Evolutionary conservation across 495 filamentous ascomycete species (phyloP), one percentile per base, ranked within the genome.

Genomic region (Hypoxylon rickii): DNA sequence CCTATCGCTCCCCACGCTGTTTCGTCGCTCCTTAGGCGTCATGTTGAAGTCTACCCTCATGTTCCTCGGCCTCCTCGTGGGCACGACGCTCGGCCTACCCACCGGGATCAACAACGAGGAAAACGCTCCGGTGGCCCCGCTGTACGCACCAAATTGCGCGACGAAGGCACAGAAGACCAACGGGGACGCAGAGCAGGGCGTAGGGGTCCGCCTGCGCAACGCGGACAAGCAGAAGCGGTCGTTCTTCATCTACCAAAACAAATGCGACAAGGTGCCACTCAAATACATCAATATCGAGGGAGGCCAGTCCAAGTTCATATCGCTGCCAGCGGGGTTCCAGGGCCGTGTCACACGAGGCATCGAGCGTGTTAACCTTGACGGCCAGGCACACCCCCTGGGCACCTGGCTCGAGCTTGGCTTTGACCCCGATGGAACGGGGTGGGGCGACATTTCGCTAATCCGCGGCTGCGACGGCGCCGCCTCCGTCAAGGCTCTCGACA

Each of bases 371-470:
- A 64, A 55, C 17, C 55, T 68, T 17, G 51, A 56, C 51, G 64
- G 64, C 0, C 1, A 44, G 10, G 33, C 64, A 3, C 64, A 66
- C 26, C 8, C 15, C 5, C 48, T 68, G 2, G 62, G 51, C 10
- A 62, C 65, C 3, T 67, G 65, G 65, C 50, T 65, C 53, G 73
- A 72, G 47, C 40, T 66, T 34, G 59, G 60, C 22, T 37, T 48
- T 2, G 62, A 67, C 37, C 52, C 64, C 8, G 64, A 68, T 41
- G 70, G 64, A 50, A 64, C 68, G 37, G 64, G 61, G 20, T 72
- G 70, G 44, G 38, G 58, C 19, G 63, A 70, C 13, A 58, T 67
- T 6, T 62, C 57, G 40, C 43, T 65, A 31, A 67, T 67, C 26
- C 56, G 65, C 4, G 65, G 65, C 7, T 58, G 52, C 43, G 65